Conservation (phyloP, 371 early-diverging fungal species). For the Mortierella sp. region DNA sequence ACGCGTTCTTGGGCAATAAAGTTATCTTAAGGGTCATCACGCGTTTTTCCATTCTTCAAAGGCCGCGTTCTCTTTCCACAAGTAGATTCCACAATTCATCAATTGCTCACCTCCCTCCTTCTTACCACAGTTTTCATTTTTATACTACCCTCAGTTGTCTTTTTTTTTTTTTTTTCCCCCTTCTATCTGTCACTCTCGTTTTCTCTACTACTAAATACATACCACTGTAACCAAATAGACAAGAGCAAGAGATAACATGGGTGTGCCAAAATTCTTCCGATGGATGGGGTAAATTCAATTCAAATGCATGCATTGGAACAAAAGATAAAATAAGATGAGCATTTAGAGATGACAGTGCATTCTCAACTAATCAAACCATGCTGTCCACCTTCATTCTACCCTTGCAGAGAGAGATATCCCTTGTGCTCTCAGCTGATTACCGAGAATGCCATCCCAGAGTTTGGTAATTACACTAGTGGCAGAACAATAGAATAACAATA, state of each 20-base stretch:
- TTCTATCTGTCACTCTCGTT: not conserved
- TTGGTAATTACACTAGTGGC: constrained; percentile 72
- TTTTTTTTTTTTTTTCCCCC: not conserved
- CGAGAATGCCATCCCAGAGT: constrained; percentile 93
- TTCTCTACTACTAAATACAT: not conserved
- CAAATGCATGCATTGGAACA: not conserved
- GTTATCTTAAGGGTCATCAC: not conserved
- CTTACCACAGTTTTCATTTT: constrained; percentile 3
- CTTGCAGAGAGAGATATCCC: constrained; percentile 93
- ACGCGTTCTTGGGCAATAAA: not conserved
- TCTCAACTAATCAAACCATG: not conserved
- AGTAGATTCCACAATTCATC: not conserved
- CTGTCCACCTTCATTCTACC: not conserved
- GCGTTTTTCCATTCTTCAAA: not conserved
- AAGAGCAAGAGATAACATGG: constrained; percentile 59
- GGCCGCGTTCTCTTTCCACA: not conserved
- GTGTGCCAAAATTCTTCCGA: constrained; percentile 84
- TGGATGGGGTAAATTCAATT: constrained; percentile 78
- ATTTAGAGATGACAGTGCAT: not conserved
- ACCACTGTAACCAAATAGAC: constrained; percentile 2
- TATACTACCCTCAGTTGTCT: not conserved
- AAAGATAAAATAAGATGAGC: not conserved
- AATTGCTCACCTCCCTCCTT: not conserved
- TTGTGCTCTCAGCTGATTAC: constrained; percentile 89
- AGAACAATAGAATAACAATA: not conserved